Base-by-base conservation (phyloP, 176 grass and related monocot genomes). In the Saccharum officinarum region DNA sequence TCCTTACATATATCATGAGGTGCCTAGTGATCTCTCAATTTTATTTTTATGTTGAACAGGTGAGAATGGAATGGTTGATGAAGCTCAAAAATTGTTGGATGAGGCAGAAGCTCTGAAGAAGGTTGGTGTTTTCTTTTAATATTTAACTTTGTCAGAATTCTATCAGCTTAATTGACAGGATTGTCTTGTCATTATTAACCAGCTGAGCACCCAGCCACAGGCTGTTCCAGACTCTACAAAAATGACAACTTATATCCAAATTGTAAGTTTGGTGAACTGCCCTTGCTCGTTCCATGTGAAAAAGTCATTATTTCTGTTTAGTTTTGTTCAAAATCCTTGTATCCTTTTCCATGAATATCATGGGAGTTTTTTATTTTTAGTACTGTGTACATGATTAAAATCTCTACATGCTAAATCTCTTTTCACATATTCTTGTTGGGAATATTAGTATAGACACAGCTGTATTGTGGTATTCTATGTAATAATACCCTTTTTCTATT, bases 101-200 rank as follows among this genome's bases (percentile, higher is more conserved):
- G 93, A 98, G 82, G 93, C 97, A 81, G 93, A 98, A 92, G 97
- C 97, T 88, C 79, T 98, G 28, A 96, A 89, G 84, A 98, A 95
- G 93, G 97, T 95, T 85, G 38, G 50, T 80, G 14, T 83, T 69
- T 55, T 74, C 67, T 63, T 82, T 80, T 67, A 64, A 2, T 10
- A 70, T 81, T 84, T 86, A 88, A 72, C 80, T 52, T 66, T 49
- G 36, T 40, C 75, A 23, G 8, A 83, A 78, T 87, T 67, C 36
- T 55, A 28, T 41, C 40, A 72, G 45, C 31, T 88, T 30, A 78
- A 69, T 14, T 71, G 22, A 69, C 2, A 18, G 8, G 62, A 31
- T 89, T 75, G 0, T 85, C 20, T 73, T 79, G 59, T 68, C 26
- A 66, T 72, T 75, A 69, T 39, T 73, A 64, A 77, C 54, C 88